Evolutionary conservation across 805 yeast species (phyloP), one percentile per base, ranked within the genome.

Genomic region (Wickerhamiella nectarea): DNA sequence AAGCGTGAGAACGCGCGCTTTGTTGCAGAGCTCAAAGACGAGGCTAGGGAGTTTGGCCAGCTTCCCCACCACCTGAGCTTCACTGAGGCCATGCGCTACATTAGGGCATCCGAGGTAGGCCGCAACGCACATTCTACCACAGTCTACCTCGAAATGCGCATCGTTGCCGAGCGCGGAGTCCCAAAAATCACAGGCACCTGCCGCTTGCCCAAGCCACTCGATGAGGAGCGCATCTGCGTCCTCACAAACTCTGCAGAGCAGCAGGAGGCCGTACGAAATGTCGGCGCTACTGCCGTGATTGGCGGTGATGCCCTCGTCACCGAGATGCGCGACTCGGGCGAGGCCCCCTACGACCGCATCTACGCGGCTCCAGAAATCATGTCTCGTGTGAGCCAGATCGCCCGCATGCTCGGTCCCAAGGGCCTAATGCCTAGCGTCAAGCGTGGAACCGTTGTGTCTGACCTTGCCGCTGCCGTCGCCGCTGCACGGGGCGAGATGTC

Each of bases 71-170:
- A 75, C 56, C 75, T 82, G 80, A 77, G 74, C 40, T 68, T 85
- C 6, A 74, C 81, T 5, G 61, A 65, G 24, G 95, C 96, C 1
- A 61, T 85, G 60, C 71, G 81, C 53, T 86, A 77, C 56, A 58
- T 89, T 45, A 70, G 95, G 50, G 95, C 97, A 0, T 75, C 86
- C 4, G 95, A 86, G 61, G 93, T 86, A 4, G 97, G 98, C 4
- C 75, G 81, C 56, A 75, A 89, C 2, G 65, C 70, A 4, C 64
- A 71, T n/a, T 76, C 77, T 52, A 76, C 89, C 18, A 78, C 87
- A 19, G 67, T 89, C 34, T 67, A 81, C 14, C 61, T 82, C 44
- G 74, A 79, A 43, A 70, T 83, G 14, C 66, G 74, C 14, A 68
- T 86, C 24, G 71, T 78, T 9, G 75, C 79, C 17, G 89, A 80